phyloP scores from a whole-genome alignment of 805 yeast species.

The Wickerhamiella dianesei region DNA sequence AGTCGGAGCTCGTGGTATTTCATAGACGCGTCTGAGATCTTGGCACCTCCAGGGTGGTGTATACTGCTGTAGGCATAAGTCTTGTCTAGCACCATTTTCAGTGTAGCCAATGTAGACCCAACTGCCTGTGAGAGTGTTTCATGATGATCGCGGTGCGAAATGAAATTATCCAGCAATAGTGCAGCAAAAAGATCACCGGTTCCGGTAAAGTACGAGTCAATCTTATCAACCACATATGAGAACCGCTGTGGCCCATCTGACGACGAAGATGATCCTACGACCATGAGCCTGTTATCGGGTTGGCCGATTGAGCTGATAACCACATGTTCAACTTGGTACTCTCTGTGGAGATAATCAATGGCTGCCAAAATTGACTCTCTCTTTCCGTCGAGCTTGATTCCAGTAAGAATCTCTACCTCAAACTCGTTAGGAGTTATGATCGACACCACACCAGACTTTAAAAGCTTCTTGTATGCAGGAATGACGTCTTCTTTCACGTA shows the following conservation, averaged over 20 bases:
- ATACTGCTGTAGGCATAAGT: slow-evolving; percentile 17
- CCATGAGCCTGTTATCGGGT: slow-evolving; percentile 24
- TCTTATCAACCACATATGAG: slow-evolving; percentile 33
- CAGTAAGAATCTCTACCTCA: slow-evolving; percentile 64
- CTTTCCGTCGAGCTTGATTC: slow-evolving; percentile 31
- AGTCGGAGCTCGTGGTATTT: slow-evolving; percentile 59
- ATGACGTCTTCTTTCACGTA: slow-evolving; percentile 52
- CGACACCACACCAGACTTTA: slow-evolving; percentile 40
- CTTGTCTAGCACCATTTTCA: slow-evolving; percentile 35
- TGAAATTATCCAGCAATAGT: slow-evolving; percentile 50
- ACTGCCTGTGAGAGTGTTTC: slow-evolving; percentile 25
- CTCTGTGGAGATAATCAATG: slow-evolving; percentile 34
- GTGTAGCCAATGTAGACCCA: slow-evolving; percentile 27
- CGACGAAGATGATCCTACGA: slow-evolving; percentile 32
- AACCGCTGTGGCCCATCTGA: neutral
- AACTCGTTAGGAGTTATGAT: slow-evolving; percentile 84
- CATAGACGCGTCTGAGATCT: slow-evolving; percentile 31
- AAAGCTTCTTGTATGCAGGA: slow-evolving; percentile 41
- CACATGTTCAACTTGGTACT: slow-evolving; percentile 42
- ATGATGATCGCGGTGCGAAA: slow-evolving; percentile 16
- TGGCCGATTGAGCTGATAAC: slow-evolving; percentile 46
- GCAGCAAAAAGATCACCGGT: slow-evolving; percentile 90
- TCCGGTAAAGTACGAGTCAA: slow-evolving; percentile 81
- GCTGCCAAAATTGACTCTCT: slow-evolving; percentile 34
- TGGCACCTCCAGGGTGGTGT: slow-evolving; percentile 31